Evolutionary conservation across 495 filamentous ascomycete species (phyloP).

Genomic region (Tetracladium setigerum): DNA sequence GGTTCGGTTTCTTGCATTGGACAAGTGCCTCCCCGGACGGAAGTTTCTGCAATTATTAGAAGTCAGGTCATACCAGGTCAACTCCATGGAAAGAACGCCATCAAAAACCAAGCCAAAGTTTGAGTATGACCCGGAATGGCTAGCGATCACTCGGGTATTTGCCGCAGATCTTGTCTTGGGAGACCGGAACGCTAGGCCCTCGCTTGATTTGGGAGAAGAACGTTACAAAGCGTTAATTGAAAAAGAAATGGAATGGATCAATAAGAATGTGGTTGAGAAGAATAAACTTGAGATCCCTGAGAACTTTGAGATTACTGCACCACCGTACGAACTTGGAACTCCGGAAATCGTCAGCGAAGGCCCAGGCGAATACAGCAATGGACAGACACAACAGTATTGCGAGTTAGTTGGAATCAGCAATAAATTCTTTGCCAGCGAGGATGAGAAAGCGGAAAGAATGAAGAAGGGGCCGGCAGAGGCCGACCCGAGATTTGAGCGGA

Average conservation of each 20-base stretch:
- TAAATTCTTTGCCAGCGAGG: conserved; percentile 61
- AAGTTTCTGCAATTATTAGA: conserved; percentile 77
- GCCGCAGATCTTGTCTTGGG: conserved; percentile 52
- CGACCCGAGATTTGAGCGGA: conserved; percentile 25
- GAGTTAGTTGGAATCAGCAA: conserved; percentile 68
- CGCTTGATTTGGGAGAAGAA: conserved; percentile 53
- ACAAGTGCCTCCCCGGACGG: conserved; percentile 72
- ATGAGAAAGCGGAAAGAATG: conserved; percentile 53
- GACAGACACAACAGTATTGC: conserved; percentile 75
- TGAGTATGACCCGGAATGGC: conserved; percentile 88
- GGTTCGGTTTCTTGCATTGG: conserved; percentile 83
- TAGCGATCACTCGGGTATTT: conserved; percentile 83
- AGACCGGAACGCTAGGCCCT: conserved; percentile 35
- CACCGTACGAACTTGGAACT: conserved; percentile 46
- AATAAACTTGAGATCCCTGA: conserved; percentile 59
- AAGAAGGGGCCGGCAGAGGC: conserved; percentile 27
- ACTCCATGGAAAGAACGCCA: conserved; percentile 6
- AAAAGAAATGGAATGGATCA: conserved; percentile 63
- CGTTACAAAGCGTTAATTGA: conserved; percentile 57
- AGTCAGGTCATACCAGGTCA: conserved; percentile 37
- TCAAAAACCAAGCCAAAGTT: conserved; percentile 33
- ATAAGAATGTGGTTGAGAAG: conserved; percentile 55
- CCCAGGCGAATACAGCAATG: conserved; percentile 73
- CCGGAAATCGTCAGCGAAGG: conserved; percentile 30
- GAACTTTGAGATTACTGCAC: conserved; percentile 72